A percentile compares a stretch with the other conserved stretches of the same genome.
Conservation (phyloP, 441 rosid species). For the Gossypium aridum region DNA sequence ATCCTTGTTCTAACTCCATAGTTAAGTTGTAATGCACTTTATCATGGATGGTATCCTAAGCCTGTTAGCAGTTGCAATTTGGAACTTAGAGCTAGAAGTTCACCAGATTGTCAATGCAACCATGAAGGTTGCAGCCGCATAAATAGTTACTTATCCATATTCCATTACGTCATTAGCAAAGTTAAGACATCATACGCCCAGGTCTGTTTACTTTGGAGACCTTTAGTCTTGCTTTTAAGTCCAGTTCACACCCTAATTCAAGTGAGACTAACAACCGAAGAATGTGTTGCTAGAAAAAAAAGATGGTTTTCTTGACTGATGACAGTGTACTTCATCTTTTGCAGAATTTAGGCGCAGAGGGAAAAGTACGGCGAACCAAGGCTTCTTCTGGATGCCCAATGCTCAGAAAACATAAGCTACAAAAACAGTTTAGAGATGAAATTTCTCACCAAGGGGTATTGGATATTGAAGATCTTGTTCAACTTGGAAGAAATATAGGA, state of each 20-base stretch:
- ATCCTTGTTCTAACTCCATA: background rate
- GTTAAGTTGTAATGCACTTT: background rate
- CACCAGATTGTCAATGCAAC: background rate
- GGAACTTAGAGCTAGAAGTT: background rate
- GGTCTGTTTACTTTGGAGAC: background rate
- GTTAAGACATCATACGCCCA: background rate
- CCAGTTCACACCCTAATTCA: background rate
- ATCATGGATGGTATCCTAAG: background rate
- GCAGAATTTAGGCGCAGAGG: constrained; percentile 58
- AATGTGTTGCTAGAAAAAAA: background rate
- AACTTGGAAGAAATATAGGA: constrained; percentile 56
- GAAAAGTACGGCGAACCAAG: constrained; percentile 43
- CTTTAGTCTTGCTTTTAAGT: constrained; percentile 4
- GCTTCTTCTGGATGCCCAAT: constrained; percentile 78
- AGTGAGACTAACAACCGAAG: background rate
- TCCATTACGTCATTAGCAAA: background rate
- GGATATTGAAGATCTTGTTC: constrained; percentile 93
- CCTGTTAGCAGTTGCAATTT: background rate
- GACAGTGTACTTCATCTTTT: constrained; percentile 14
- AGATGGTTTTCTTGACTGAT: constrained; percentile 12
- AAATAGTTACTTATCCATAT: background rate
- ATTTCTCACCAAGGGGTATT: constrained; percentile 56
- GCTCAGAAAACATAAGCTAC: constrained; percentile 67
- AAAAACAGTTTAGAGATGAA: constrained; percentile 50
- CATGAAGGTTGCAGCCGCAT: background rate